A percentile compares a stretch with the other conserved stretches of the same genome.
phyloP scores from a whole-genome alignment of 202 grass and related monocot species.

The Elaeis oleifera region DNA sequence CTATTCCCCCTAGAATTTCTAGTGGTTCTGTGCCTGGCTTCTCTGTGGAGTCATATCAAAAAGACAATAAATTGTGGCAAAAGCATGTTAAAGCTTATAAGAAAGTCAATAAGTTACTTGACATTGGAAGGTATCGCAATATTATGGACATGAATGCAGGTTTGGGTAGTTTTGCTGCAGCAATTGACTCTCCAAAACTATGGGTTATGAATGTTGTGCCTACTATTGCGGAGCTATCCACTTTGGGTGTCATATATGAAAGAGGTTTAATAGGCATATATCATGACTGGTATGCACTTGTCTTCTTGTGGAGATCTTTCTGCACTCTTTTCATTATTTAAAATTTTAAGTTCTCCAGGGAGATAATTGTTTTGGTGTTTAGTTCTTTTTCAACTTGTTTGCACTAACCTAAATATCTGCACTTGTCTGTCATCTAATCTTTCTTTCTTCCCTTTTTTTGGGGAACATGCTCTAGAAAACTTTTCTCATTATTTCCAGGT shows the following conservation, averaged over 20 bases:
- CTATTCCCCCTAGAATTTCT: constrained; percentile 62
- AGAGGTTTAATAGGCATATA: constrained; percentile 88
- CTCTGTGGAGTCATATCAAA: constrained; percentile 39
- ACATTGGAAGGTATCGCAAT: constrained; percentile 68
- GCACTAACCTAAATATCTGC: no score
- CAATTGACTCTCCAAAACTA: constrained; percentile 51
- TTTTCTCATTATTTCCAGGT: no score
- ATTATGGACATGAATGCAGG: constrained; percentile 96
- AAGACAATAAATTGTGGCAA: constrained; percentile 72
- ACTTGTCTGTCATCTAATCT: no score
- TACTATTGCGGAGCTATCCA: constrained; percentile 43
- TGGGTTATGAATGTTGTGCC: constrained; percentile 96
- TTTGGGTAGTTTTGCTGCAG: constrained; percentile 75
- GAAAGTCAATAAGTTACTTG: constrained; percentile 53
- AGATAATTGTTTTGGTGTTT: no score
- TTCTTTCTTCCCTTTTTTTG: no score
- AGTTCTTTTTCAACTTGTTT: no score
- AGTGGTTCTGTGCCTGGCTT: constrained; percentile 35
- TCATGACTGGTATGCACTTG: constrained; percentile 76
- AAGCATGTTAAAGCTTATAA: constrained; percentile 63
- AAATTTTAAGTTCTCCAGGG: not conserved
- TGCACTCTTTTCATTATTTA: constrained; percentile 1
- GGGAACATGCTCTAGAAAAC: no score
- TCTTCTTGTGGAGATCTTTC: not conserved
- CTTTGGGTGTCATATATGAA: constrained; percentile 82